Evolutionary conservation across 1,139 yeast genomes (phyloP).

Genomic region (Geotrichum restrictum): DNA sequence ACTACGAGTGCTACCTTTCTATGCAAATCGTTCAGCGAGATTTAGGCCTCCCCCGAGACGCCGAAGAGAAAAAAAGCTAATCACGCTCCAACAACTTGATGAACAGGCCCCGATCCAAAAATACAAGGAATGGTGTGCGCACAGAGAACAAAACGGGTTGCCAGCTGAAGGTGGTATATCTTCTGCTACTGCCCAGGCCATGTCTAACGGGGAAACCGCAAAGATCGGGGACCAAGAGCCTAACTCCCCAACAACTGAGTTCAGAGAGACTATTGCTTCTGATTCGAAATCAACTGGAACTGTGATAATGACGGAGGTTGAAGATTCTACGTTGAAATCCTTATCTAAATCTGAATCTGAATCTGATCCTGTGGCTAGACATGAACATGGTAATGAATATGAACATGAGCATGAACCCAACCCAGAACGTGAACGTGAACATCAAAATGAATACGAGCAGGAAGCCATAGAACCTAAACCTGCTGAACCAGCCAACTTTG

Average conservation of each 20-base stretch:
- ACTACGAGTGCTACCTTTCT: conserved; percentile 3
- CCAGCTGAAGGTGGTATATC: conserved; percentile 31
- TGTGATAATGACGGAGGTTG: not conserved
- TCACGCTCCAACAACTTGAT: conserved; percentile 60
- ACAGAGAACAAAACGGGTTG: conserved; percentile 27
- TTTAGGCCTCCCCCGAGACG: conserved; percentile 13
- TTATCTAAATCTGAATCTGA: too few relatives aligned
- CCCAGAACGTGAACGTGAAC: not conserved
- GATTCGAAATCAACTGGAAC: not conserved
- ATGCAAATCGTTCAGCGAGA: not conserved
- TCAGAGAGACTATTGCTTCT: not conserved
- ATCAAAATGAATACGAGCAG: conserved; percentile 47
- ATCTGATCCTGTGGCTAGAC: conserved; percentile 27
- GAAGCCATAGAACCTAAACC: not conserved
- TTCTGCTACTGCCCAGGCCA: conserved; percentile 14
- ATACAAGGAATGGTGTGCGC: conserved; percentile 42
- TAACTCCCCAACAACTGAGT: too few relatives aligned
- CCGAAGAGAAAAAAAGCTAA: conserved; percentile 29
- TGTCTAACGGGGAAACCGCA: not conserved
- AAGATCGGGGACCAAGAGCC: too few relatives aligned
- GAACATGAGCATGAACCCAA: conserved; percentile 46
- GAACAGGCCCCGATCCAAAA: conserved; percentile 61
- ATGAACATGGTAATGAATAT: not conserved
- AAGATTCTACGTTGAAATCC: not conserved
- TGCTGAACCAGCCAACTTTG: conserved; percentile 39